A percentile compares a stretch with the other conserved stretches of the same genome.
Evolutionary conservation across 352 stramenopile genomes (phyloP).

Genomic region (Phytophthora sansomeana): DNA sequence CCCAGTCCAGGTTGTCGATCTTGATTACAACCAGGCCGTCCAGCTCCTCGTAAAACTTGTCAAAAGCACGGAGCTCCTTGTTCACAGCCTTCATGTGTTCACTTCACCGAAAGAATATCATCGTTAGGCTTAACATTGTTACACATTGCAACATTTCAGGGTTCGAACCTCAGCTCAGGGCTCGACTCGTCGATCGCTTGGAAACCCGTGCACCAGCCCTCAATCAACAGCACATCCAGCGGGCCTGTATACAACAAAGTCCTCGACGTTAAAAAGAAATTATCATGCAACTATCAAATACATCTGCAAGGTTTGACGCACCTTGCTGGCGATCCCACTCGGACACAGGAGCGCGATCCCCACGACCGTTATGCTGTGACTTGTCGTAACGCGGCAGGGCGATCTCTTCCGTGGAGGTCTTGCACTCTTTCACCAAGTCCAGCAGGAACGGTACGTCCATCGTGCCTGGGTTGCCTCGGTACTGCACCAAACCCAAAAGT

Average conservation of each 20-base stretch:
- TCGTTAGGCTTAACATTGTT: neutral
- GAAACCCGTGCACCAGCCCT: conserved; percentile 90
- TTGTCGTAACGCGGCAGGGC: conserved; percentile 84
- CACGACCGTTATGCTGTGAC: conserved; percentile 71
- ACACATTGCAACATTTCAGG: neutral
- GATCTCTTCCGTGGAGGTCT: conserved; percentile 50
- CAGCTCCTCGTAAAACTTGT: conserved; percentile 72
- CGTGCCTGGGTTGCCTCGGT: conserved; percentile 84
- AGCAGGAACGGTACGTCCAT: conserved; percentile 80
- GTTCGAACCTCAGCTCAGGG: conserved; percentile 43
- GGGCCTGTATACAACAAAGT: conserved; percentile 45
- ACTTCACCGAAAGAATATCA: conserved; percentile 28
- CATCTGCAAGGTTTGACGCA: conserved; percentile 12
- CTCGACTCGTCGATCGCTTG: conserved; percentile 52
- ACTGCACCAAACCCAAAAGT: conserved; percentile 41
- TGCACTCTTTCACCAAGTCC: conserved; percentile 67
- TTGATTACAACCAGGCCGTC: conserved; percentile 81
- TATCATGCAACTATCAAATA: neutral
- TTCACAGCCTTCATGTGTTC: conserved; percentile 75
- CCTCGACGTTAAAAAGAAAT: conserved; percentile 8
- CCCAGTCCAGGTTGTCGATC: conserved; percentile 74
- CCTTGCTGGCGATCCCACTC: conserved; percentile 73
- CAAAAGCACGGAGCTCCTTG: conserved; percentile 62
- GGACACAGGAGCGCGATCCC: conserved; percentile 65
- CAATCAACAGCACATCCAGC: conserved; percentile 83